phyloP scores from a whole-genome alignment of 805 yeast genomes.

The Pichia membranifaciens region DNA sequence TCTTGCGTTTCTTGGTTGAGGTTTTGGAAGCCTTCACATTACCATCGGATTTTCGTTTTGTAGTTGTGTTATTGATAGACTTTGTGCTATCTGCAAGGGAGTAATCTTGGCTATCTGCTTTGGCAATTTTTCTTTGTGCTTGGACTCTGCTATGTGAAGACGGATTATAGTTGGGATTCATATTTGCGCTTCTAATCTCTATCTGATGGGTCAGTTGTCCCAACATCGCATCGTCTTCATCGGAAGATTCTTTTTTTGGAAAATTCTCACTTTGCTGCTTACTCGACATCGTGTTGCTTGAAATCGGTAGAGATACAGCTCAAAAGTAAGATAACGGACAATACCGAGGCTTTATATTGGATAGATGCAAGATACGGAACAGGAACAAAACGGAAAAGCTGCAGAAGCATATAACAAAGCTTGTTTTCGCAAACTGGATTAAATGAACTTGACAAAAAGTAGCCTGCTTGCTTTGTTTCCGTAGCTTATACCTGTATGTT shows the following conservation, averaged over 20 bases:
- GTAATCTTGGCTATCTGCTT: background rate
- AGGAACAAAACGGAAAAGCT: too few species aligned
- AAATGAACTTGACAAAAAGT: too few species aligned
- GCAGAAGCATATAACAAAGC: too few species aligned
- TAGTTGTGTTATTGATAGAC: background rate
- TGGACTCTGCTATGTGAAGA: too few species aligned
- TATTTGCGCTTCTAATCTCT: background rate
- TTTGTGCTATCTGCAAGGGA: background rate
- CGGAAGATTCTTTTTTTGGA: background rate
- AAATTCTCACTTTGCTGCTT: background rate
- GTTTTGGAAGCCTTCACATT: background rate
- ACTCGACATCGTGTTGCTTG: background rate
- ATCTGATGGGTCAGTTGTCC: background rate
- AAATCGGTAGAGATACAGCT: background rate
- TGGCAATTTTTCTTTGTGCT: background rate
- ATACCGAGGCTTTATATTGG: too few species aligned
- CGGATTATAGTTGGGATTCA: background rate
- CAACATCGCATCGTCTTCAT: background rate
- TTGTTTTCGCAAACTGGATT: too few species aligned
- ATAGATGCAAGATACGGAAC: too few species aligned
- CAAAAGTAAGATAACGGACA: too few species aligned
- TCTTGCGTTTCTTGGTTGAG: slow-evolving; percentile 3
- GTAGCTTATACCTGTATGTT: too few species aligned
- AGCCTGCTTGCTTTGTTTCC: too few species aligned
- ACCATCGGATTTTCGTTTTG: slow-evolving; percentile 2